Conservation (phyloP, 345 rosid genomes). For the Zanthoxylum bungeanum region DNA sequence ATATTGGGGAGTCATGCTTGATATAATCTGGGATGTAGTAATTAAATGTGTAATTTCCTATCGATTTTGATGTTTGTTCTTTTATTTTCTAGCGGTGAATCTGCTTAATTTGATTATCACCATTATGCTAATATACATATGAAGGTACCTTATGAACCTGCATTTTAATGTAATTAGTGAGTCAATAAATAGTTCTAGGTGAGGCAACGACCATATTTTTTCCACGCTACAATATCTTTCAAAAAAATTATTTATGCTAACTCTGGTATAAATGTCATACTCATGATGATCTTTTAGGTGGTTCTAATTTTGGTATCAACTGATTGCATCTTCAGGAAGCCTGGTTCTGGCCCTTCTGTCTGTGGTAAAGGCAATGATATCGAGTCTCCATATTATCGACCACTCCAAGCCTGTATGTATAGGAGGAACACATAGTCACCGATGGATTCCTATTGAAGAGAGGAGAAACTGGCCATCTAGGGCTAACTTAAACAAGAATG, state of each 20-base stretch:
- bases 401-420: conserved; percentile 86
- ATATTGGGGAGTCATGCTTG: neutral
- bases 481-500: conserved; percentile 65
- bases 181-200: conserved; percentile 88
- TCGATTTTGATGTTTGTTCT: neutral
- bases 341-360: conserved; percentile 69
- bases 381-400: conserved; percentile 87
- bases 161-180: conserved; percentile 20
- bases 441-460: conserved; percentile 88
- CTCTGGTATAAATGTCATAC: neutral
- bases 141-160: neutral
- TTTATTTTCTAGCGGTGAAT: neutral
- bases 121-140: neutral
- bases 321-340: conserved; percentile 49
- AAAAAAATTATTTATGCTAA: neutral
- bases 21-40: neutral
- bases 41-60: neutral
- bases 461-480: conserved; percentile 86
- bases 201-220: conserved; percentile 22
- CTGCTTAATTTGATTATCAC: neutral
- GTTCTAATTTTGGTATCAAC: conserved; percentile 21
- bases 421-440: conserved; percentile 71
- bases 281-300: neutral
- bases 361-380: conserved; percentile 79
- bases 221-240: neutral